phyloP scores from a whole-genome alignment of 176 grass and related monocot genomes.

The Tillandsia leiboldiana region DNA sequence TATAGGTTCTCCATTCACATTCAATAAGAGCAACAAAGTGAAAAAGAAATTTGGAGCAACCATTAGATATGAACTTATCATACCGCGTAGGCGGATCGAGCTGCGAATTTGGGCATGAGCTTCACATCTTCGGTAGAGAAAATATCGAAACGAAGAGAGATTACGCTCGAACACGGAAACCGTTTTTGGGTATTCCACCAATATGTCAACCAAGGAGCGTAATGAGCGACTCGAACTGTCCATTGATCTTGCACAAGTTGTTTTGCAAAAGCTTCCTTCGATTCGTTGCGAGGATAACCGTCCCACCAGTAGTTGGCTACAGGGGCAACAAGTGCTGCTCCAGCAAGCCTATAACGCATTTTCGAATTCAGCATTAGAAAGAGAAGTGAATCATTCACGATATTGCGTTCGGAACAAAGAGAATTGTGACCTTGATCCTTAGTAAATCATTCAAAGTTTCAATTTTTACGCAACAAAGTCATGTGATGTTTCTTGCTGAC shows the following conservation, averaged over 20 bases:
- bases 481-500: too few relatives aligned
- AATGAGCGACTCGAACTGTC: conserved; percentile 63
- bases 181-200: conserved; percentile 94
- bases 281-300: conserved; percentile 46
- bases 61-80: not conserved
- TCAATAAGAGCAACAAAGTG: too few relatives aligned
- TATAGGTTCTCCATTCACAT: too few relatives aligned
- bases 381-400: not conserved
- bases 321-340: conserved; percentile 56
- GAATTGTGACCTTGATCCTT: too few relatives aligned
- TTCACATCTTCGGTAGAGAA: conserved; percentile 38
- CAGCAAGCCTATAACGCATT: conserved; percentile 38
- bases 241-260: conserved; percentile 57
- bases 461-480: too few relatives aligned
- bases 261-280: conserved; percentile 39
- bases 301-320: conserved; percentile 90
- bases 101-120: conserved; percentile 27
- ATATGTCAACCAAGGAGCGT: conserved; percentile 58
- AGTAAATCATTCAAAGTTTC: too few relatives aligned
- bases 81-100: conserved; percentile 28
- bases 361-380: not conserved
- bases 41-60: too few relatives aligned
- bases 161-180: conserved; percentile 62
- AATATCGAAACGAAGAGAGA: conserved; percentile 26
- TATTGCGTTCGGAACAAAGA: too few relatives aligned